A percentile compares a stretch with the other conserved stretches of the same genome.
These are phyloP conservation scores for Candida patagonica DNA, from an alignment of 805 yeast species.

Conservation along the genomic window DNA sequence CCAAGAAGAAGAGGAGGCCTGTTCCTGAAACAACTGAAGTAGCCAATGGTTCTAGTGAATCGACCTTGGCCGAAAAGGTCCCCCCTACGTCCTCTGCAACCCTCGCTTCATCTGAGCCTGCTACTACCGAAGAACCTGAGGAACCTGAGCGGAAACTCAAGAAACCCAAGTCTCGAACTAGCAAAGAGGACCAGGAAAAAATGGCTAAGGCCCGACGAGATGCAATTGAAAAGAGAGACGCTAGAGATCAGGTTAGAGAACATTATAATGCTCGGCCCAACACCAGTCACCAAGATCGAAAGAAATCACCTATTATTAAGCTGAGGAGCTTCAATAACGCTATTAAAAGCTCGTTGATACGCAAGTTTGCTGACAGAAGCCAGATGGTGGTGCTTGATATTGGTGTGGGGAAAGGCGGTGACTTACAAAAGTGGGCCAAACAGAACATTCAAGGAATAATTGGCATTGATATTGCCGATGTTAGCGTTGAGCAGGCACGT, in stretches of 20 bases:
- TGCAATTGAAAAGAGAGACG: conserved; percentile 9
- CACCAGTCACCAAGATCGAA: conserved; percentile 50
- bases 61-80: too few species aligned
- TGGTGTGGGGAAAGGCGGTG: conserved; percentile 99
- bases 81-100: too few species aligned
- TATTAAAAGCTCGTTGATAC: conserved; percentile 76
- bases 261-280: conserved; percentile 84
- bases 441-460: conserved; percentile 66
- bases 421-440: conserved; percentile 77
- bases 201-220: conserved; percentile 11
- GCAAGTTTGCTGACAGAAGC: conserved; percentile 45
- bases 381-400: conserved; percentile 58
- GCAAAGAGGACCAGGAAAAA: conserved; percentile 10
- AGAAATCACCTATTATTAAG: conserved; percentile 74
- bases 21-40: not conserved
- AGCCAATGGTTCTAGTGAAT: too few species aligned
- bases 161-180: conserved; percentile 12
- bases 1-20: not conserved
- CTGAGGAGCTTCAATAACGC: conserved; percentile 86
- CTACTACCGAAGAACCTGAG: not conserved
- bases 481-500: conserved; percentile 76
- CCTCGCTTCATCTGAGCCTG: not conserved
- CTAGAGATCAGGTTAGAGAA: conserved; percentile 46
- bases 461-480: conserved; percentile 89
- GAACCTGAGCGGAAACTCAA: conserved; percentile 14